A percentile compares a stretch with the other conserved stretches of the same genome.
Evolutionary conservation across 2,329 filamentous ascomycete genomes (phyloP).

Genomic region (Graphilbum sp.): DNA sequence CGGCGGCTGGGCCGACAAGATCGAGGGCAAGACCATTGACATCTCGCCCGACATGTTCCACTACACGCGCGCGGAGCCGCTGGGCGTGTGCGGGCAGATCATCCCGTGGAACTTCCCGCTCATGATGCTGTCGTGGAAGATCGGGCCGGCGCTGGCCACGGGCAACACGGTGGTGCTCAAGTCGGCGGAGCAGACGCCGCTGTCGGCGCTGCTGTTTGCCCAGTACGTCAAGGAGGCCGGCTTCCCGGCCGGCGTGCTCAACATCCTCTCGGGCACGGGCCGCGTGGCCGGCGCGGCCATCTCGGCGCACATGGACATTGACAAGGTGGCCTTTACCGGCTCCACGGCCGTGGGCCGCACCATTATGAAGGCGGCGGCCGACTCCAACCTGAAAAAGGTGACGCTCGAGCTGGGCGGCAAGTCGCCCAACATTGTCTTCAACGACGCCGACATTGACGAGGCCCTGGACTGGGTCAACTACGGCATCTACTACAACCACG

Average conservation of each 20-base stretch:
- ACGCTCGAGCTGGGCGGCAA: slow-evolving; percentile 68
- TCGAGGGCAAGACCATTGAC: slow-evolving; percentile 74
- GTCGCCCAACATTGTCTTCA: slow-evolving; percentile 66
- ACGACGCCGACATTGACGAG: slow-evolving; percentile 62
- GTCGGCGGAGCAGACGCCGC: slow-evolving; percentile 61
- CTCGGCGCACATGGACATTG: slow-evolving; percentile 59
- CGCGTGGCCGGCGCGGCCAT: slow-evolving; percentile 64
- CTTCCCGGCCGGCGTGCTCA: slow-evolving; percentile 63
- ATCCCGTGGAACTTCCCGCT: slow-evolving; percentile 84
- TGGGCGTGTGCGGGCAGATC: slow-evolving; percentile 72
- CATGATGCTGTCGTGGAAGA: slow-evolving; percentile 73
- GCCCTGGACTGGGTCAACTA: slow-evolving; percentile 66
- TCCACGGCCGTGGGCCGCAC: slow-evolving; percentile 56
- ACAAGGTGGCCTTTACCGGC: slow-evolving; percentile 74
- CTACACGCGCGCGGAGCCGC: slow-evolving; percentile 67
- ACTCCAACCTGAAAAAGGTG: slow-evolving; percentile 69
- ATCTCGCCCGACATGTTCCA: slow-evolving; percentile 64
- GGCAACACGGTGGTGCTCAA: slow-evolving; percentile 61
- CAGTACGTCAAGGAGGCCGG: slow-evolving; percentile 57
- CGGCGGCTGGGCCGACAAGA: slow-evolving; percentile 84
- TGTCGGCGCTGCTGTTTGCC: slow-evolving; percentile 49
- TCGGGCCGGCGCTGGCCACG: slow-evolving; percentile 53
- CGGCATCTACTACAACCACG: slow-evolving; percentile 50
- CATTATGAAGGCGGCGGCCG: slow-evolving; percentile 67
- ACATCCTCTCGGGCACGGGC: slow-evolving; percentile 65